Evolutionary conservation across 2,329 filamentous ascomycete genomes (phyloP).

Genomic region (Cadophora luteo-olivacea): DNA sequence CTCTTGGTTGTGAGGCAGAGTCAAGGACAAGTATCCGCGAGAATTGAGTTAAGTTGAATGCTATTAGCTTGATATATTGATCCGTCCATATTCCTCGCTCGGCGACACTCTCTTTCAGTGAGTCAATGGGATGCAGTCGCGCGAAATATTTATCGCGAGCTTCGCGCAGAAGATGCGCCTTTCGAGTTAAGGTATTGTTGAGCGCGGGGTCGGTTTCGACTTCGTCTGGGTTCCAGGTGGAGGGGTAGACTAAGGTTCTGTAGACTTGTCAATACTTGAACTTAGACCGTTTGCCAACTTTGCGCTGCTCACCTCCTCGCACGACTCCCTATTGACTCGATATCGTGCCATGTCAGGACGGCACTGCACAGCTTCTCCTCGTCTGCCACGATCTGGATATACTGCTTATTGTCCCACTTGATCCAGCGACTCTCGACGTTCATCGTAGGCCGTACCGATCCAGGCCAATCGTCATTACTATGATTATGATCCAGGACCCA

Average conservation of each 20-base stretch:
- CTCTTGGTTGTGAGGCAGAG: constrained; percentile 32
- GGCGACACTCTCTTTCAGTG: constrained; percentile 31
- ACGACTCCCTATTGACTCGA: constrained; percentile 41
- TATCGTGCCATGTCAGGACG: constrained; percentile 40
- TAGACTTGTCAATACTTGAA: not conserved
- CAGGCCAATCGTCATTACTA: constrained; percentile 26
- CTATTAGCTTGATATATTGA: constrained; percentile 40
- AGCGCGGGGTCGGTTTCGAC: constrained; percentile 30
- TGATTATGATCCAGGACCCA: constrained; percentile 38
- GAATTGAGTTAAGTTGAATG: constrained; percentile 42
- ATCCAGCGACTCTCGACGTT: constrained; percentile 34
- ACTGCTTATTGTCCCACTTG: constrained; percentile 39
- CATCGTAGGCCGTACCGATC: constrained; percentile 25
- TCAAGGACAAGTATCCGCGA: constrained; percentile 38
- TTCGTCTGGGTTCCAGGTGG: constrained; percentile 38
- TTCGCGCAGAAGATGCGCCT: constrained; percentile 37
- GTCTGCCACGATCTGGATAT: constrained; percentile 41
- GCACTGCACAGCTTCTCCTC: constrained; percentile 42
- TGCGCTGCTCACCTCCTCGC: constrained; percentile 32
- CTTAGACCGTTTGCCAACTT: not conserved
- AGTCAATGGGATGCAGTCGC: constrained; percentile 37
- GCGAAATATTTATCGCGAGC: constrained; percentile 38
- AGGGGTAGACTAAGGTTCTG: constrained; percentile 40
- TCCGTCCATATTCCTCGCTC: constrained; percentile 36
- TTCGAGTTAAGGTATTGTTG: constrained; percentile 32